Evolutionary conservation across 140 eudicot genomes (phyloP).

Genomic region (Bidens hawaiensis): DNA sequence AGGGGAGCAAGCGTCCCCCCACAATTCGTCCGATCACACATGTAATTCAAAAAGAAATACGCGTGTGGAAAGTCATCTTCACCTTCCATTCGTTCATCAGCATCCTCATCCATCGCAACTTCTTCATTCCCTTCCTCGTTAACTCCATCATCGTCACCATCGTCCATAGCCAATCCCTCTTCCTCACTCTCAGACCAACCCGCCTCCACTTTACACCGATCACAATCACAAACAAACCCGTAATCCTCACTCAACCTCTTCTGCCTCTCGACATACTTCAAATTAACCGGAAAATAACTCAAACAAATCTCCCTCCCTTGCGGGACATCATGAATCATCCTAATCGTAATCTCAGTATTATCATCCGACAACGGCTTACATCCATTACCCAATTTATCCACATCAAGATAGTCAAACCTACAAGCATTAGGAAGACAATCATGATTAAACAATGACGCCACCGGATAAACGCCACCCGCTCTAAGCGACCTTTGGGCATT

Average conservation of each 20-base stretch:
- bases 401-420: slow-evolving; percentile 79
- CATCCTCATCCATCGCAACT: slow-evolving; percentile 36
- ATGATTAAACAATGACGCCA: slow-evolving; percentile 79
- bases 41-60: slow-evolving; percentile 69
- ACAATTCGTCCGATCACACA: slow-evolving; percentile 76
- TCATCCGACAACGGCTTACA: neutral
- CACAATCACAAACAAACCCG: slow-evolving; percentile 75
- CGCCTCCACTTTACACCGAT: slow-evolving; percentile 84
- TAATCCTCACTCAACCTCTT: slow-evolving; percentile 69
- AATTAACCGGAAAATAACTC: slow-evolving; percentile 85
- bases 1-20: slow-evolving; percentile 95
- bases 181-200: slow-evolving; percentile 75
- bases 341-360: slow-evolving; percentile 56
- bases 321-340: slow-evolving; percentile 78
- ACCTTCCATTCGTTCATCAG: slow-evolving; percentile 32
- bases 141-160: slow-evolving; percentile 13
- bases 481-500: slow-evolving; percentile 69
- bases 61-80: slow-evolving; percentile 72
- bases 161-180: slow-evolving; percentile 24
- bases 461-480: slow-evolving; percentile 79
- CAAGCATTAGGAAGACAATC: slow-evolving; percentile 96
- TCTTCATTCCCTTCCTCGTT: slow-evolving; percentile 26
- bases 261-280: slow-evolving; percentile 68
- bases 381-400: too few species aligned
- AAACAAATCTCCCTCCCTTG: slow-evolving; percentile 71